Conservation (phyloP, 106 monocot genomes). For the Allium fistulosum region DNA sequence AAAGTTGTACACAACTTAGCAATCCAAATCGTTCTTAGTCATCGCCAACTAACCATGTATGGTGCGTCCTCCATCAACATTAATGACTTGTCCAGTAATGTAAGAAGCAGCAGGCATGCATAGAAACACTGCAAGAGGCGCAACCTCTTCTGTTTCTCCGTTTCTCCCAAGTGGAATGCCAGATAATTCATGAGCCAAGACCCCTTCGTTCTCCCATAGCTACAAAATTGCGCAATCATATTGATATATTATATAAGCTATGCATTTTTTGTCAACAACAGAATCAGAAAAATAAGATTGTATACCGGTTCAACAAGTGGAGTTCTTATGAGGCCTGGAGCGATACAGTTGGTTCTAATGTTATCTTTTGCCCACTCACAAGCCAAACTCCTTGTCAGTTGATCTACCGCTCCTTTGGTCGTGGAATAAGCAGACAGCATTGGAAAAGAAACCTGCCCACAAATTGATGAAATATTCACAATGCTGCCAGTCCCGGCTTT, state of each 20-base stretch:
- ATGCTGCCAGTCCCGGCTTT: slow-evolving; percentile 14
- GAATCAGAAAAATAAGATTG: not conserved
- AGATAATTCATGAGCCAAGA: not conserved
- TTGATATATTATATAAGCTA: too few relatives aligned
- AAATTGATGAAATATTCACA: slow-evolving; percentile 16
- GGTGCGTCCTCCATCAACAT: slow-evolving; percentile 32
- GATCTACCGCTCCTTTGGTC: slow-evolving; percentile 37
- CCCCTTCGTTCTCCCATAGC: not conserved
- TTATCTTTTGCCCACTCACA: slow-evolving; percentile 48
- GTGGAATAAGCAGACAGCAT: not conserved
- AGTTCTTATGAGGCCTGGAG: slow-evolving; percentile 39
- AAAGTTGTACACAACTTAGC: too few relatives aligned
- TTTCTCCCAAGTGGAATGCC: slow-evolving; percentile 20
- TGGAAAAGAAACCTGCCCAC: not conserved
- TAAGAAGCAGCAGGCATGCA: slow-evolving; percentile 42
- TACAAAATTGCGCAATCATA: too few relatives aligned
- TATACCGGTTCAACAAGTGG: slow-evolving; percentile 21
- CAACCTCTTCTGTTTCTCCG: slow-evolving; percentile 44
- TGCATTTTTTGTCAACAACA: not conserved
- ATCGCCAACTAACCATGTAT: not conserved
- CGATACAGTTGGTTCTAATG: slow-evolving; percentile 22
- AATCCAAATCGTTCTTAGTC: too few relatives aligned
- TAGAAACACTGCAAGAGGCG: slow-evolving; percentile 28
- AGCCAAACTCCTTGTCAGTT: slow-evolving; percentile 46
- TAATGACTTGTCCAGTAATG: slow-evolving; percentile 39